Conservation (phyloP, 352 stramenopile genomes). For the Thraustochytrium sp. region DNA sequence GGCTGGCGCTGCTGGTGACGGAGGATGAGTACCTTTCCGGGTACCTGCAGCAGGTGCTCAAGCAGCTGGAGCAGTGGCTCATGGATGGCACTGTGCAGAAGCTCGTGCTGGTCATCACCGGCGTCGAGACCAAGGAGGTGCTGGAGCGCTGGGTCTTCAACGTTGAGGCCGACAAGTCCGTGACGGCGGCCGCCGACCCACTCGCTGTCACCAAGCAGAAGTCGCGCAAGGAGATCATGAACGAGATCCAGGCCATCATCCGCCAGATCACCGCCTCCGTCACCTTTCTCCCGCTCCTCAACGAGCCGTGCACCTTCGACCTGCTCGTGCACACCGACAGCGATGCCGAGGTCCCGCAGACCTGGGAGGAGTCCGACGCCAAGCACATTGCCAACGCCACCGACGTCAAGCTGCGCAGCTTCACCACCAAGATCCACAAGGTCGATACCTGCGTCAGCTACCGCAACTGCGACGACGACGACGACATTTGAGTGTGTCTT, state of each 20-base stretch:
- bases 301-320: slow-evolving; percentile 95
- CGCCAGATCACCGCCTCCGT: slow-evolving; percentile 96
- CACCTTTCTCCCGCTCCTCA: slow-evolving; percentile 96
- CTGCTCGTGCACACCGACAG: slow-evolving; percentile 97
- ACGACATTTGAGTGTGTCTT: slow-evolving; percentile 38
- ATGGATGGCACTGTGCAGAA: slow-evolving; percentile 90
- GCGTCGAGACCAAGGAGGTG: slow-evolving; percentile 90
- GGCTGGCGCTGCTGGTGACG: slow-evolving; percentile 94
- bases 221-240: slow-evolving; percentile 86
- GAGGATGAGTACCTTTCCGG: slow-evolving; percentile 87
- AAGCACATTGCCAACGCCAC: slow-evolving; percentile 93
- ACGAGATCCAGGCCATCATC: slow-evolving; percentile 98
- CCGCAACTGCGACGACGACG: slow-evolving; percentile 58
- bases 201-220: slow-evolving; percentile 54
- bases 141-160: slow-evolving; percentile 99
- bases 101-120: slow-evolving; percentile 93
- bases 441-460: slow-evolving; percentile 96
- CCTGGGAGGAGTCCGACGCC: slow-evolving; percentile 97
- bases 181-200: not conserved
- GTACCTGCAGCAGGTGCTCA: slow-evolving; percentile 90
- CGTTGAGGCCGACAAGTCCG: slow-evolving; percentile 63
- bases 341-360: slow-evolving; percentile 82
- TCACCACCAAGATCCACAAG: slow-evolving; percentile 97
- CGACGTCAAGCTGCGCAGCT: slow-evolving; percentile 94
- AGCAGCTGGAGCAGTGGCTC: slow-evolving; percentile 85